These are phyloP conservation scores for Ascochyta pisi DNA, from an alignment of 2,329 filamentous ascomycete species.

Conservation along the genomic window DNA sequence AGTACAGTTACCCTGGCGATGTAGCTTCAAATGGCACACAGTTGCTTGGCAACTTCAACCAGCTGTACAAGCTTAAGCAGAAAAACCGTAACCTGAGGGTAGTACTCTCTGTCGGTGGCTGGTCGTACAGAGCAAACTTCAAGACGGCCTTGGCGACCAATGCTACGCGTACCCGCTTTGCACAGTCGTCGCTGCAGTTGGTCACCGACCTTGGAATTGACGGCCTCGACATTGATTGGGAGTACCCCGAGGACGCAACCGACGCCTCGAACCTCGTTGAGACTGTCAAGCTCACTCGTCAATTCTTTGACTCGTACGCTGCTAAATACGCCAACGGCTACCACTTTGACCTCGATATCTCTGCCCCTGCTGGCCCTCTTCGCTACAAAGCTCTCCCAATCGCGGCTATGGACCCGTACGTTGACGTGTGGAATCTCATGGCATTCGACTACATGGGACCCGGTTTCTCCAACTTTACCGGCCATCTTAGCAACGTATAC, in stretches of 20 bases:
- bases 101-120: slow-evolving; percentile 82
- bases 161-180: slow-evolving; percentile 69
- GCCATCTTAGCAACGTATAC: slow-evolving; percentile 48
- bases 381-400: slow-evolving; percentile 51
- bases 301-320: slow-evolving; percentile 49
- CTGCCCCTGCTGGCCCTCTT: slow-evolving; percentile 52
- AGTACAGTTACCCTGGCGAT: slow-evolving; percentile 73
- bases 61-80: slow-evolving; percentile 79
- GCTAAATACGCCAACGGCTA: slow-evolving; percentile 45
- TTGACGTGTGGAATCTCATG: slow-evolving; percentile 69
- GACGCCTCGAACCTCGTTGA: slow-evolving; percentile 49
- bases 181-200: slow-evolving; percentile 73
- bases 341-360: slow-evolving; percentile 53
- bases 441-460: slow-evolving; percentile 66
- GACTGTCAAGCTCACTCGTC: slow-evolving; percentile 45
- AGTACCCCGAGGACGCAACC: slow-evolving; percentile 49
- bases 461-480: slow-evolving; percentile 76
- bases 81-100: slow-evolving; percentile 76
- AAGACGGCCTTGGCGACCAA: slow-evolving; percentile 68
- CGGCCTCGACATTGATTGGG: slow-evolving; percentile 56
- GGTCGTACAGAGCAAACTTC: slow-evolving; percentile 81
- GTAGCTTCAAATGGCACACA: slow-evolving; percentile 71
- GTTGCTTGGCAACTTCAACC: slow-evolving; percentile 78
- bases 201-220: slow-evolving; percentile 79
- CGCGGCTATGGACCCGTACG: slow-evolving; percentile 50